A percentile compares a stretch with the other conserved stretches of the same genome.
phyloP scores from a whole-genome alignment of 106 monocot species.

The Dioscorea dumetorum region DNA sequence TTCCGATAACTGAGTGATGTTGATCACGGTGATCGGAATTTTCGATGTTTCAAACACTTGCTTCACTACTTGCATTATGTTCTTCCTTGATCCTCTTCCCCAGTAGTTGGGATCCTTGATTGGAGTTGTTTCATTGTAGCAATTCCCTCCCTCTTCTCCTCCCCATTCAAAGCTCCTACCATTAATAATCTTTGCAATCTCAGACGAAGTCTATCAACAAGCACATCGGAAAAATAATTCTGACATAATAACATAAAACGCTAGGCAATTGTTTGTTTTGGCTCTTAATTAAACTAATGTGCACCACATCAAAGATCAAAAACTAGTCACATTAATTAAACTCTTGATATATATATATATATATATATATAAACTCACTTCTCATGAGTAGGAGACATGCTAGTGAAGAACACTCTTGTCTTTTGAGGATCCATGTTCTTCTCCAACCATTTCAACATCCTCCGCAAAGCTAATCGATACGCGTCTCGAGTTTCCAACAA shows the following conservation, averaged over 20 bases:
- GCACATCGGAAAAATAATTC: too few species aligned
- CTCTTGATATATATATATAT: too few species aligned
- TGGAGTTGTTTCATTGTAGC: slow-evolving; percentile 15
- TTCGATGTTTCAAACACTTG: slow-evolving; percentile 14
- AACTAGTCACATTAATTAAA: too few species aligned
- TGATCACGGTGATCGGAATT: slow-evolving; percentile 26
- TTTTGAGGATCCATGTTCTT: slow-evolving; percentile 58
- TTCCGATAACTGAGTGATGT: slow-evolving; percentile 45
- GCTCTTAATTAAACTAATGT: too few species aligned
- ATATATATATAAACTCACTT: slow-evolving; percentile 21
- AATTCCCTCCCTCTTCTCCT: slow-evolving; percentile 15
- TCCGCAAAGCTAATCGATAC: slow-evolving; percentile 55
- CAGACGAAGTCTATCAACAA: too few species aligned
- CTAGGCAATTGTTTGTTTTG: too few species aligned
- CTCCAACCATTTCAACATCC: slow-evolving; percentile 71
- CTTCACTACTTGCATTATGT: slow-evolving; percentile 15
- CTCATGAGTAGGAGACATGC: slow-evolving; percentile 84
- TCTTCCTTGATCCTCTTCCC: slow-evolving; percentile 4
- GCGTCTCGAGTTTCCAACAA: slow-evolving; percentile 70
- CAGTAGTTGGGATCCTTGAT: slow-evolving; percentile 15
- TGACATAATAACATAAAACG: too few species aligned
- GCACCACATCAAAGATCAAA: too few species aligned
- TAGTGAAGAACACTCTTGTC: slow-evolving; percentile 64
- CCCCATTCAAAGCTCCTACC: slow-evolving; percentile 19
- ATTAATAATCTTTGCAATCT: too few species aligned